Evolutionary conservation across 192 early-diverging fungal species (phyloP).

Genomic region (Coemansia sp.): DNA sequence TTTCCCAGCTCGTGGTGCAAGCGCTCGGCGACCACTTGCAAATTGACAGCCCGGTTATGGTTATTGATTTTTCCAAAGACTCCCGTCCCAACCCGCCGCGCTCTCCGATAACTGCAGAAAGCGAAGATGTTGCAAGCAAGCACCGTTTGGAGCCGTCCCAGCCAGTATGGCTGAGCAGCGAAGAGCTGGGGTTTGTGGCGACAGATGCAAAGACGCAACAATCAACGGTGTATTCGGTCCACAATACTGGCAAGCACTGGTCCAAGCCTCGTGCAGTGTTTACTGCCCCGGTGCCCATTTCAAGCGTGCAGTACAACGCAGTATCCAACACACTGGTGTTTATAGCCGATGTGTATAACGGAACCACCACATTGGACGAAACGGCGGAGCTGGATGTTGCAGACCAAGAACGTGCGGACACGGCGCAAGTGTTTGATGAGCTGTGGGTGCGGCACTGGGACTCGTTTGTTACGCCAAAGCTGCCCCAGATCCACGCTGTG

Average conservation of each 20-base stretch:
- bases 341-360: conserved; percentile 66
- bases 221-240: conserved; percentile 56
- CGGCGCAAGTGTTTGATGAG: conserved; percentile 64
- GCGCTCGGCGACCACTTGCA: conserved; percentile 6
- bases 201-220: conserved; percentile 14
- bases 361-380: conserved; percentile 57
- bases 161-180: conserved; percentile 48
- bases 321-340: conserved; percentile 60
- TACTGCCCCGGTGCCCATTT: conserved; percentile 52
- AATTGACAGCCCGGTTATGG: conserved; percentile 1
- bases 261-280: conserved; percentile 51
- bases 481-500: conserved; percentile 63
- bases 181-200: conserved; percentile 32
- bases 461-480: conserved; percentile 60
- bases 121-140: neutral
- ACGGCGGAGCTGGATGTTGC: conserved; percentile 58
- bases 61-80: conserved; percentile 25
- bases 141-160: conserved; percentile 36
- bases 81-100: conserved; percentile 31
- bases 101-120: neutral
- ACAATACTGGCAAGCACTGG: conserved; percentile 35
- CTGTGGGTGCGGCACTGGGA: conserved; percentile 88
- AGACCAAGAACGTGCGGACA: conserved; percentile 55
- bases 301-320: conserved; percentile 60
- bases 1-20: conserved; percentile 51